Base-by-base conservation (phyloP, 2,329 filamentous ascomycete species). In the Aspergillus sp. region DNA sequence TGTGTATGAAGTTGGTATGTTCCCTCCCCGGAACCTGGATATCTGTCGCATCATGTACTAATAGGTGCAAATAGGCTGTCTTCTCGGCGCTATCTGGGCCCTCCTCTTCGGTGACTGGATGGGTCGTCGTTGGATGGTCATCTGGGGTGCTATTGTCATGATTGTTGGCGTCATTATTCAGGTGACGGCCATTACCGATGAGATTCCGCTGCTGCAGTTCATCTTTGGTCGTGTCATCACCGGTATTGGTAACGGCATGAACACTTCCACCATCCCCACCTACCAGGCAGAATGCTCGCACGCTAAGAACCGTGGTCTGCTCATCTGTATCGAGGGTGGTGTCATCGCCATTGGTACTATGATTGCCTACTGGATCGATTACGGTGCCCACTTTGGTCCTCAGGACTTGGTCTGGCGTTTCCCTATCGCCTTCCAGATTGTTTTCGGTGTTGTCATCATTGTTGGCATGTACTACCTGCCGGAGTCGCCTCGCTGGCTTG, bases 161-260 rank as follows among this genome's bases (percentile, higher is more conserved):
- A 43, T 43, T 27, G 7, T 43, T 5, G 41, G 41, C 30, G 41
- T 43, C 41, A 43, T 43, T n/a, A 43, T 43, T n/a, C 41, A 43
- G 41, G 23, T 43, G 10, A 43, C 41, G 12, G 41, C 41, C 20
- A 43, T 43, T n/a, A 25, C 20, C n/a, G 23, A 27, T 4, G 12
- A 43, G 7, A 43, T 43, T 5, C 41, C 22, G n/a, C 41, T 60
- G 7, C 71, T 69, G 1, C 73, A 76, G 51, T 71, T 75, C 56
- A 74, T 75, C 49, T 59, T 75, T 43, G 74, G 74, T 10, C 65
- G 74, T 12, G 65, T 65, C 0, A 63, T 76, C 37, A 75, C 74
- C 15, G 74, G 74, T 20, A 53, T 76, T 17, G 74, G 73, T 13
- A 76, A 75, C 47, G 74, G 74, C 5, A 74, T 76, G 57, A 76